Evolutionary conservation across 208 protist species (phyloP).

Genomic region (Tritrichomonas musculus): DNA sequence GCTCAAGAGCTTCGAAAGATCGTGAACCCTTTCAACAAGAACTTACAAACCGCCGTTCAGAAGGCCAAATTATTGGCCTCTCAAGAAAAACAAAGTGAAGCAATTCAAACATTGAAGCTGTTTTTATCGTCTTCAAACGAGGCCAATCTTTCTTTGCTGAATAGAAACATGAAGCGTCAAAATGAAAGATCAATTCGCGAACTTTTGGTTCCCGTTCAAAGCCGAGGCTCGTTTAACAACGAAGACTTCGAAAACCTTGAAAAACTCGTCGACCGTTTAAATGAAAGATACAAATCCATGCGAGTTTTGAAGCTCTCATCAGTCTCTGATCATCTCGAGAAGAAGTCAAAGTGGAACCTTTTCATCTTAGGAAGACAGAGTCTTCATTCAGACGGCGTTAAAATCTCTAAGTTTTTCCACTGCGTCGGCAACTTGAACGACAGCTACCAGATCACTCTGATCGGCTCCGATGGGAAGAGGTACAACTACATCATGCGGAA

Average conservation of each 20-base stretch:
- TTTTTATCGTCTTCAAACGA: too few relatives aligned
- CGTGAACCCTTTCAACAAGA: neutral
- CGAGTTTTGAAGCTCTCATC: neutral
- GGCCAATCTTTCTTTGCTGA: too few relatives aligned
- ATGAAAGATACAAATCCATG: neutral
- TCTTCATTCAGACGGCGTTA: neutral
- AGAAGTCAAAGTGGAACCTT: neutral
- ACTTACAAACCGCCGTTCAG: neutral
- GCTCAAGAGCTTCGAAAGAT: neutral
- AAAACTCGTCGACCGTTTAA: neutral
- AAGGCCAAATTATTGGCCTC: neutral
- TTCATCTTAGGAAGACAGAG: neutral
- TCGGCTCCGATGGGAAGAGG: neutral
- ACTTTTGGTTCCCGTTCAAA: neutral
- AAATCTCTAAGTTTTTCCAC: conserved; percentile 11
- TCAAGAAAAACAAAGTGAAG: neutral
- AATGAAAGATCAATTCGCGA: neutral
- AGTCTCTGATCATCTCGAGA: neutral
- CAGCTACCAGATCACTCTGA: neutral
- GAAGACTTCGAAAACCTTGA: neutral
- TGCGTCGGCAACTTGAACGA: neutral
- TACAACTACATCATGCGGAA: neutral
- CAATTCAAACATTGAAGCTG: too few relatives aligned
- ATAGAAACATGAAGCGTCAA: too few relatives aligned
- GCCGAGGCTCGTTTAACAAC: neutral